A percentile compares a stretch with the other conserved stretches of the same genome.
These are phyloP conservation scores for Sutorius australiensis DNA, from an alignment of 768 basidiomycete species.

Conservation along the genomic window DNA sequence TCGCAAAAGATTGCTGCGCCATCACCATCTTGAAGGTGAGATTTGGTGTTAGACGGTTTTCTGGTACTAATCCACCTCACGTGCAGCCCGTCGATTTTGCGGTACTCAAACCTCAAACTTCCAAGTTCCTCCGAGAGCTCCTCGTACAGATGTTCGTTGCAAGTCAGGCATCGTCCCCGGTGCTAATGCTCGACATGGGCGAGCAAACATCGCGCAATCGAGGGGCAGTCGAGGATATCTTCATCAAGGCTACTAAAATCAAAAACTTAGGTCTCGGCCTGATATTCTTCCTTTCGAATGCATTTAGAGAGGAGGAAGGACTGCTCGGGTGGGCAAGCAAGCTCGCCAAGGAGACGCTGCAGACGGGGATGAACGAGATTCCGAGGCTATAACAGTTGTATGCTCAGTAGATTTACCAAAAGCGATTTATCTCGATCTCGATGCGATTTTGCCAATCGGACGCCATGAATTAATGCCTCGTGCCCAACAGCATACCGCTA, in stretches of 20 bases:
- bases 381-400: conserved; percentile 22
- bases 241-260: conserved; percentile 67
- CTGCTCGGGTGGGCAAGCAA: conserved; percentile 64
- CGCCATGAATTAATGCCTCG: neutral
- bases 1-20: conserved; percentile 76
- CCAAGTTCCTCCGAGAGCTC: conserved; percentile 65
- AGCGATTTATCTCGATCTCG: neutral
- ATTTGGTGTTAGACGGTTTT: neutral
- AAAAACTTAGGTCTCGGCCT: conserved; percentile 71
- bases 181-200: conserved; percentile 40
- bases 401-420: neutral
- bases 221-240: conserved; percentile 67
- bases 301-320: conserved; percentile 38
- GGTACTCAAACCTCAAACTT: conserved; percentile 57
- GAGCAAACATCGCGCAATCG: conserved; percentile 48
- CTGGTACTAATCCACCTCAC: neutral
- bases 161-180: conserved; percentile 71
- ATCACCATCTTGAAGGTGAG: conserved; percentile 80
- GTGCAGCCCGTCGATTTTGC: conserved; percentile 85
- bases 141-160: conserved; percentile 66
- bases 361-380: conserved; percentile 57
- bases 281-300: conserved; percentile 60
- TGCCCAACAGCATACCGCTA: neutral
- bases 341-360: conserved; percentile 67
- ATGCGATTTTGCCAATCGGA: neutral